Percentiles rank a stretch among this genome's conserved stretches.
Evolutionary conservation across 2,329 filamentous ascomycete genomes (phyloP).

Genomic region (Fusarium incarnatum): DNA sequence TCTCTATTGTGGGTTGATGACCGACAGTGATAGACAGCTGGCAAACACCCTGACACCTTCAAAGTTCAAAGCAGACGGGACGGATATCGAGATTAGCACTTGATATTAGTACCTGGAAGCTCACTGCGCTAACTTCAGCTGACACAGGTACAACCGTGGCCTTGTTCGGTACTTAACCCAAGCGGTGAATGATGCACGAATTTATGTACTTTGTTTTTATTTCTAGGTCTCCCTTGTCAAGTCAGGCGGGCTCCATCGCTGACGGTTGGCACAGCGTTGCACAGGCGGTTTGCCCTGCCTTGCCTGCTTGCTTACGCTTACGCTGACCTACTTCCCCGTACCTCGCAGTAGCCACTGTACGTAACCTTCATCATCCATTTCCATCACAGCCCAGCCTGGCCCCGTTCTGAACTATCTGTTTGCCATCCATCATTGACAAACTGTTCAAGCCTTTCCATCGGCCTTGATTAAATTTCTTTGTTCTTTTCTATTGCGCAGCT

Average conservation of each 20-base stretch:
- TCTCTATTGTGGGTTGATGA: neutral
- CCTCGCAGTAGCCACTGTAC: neutral
- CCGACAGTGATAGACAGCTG: neutral
- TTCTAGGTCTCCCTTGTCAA: neutral
- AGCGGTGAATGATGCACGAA: accelerated
- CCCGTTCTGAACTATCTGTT: constrained; percentile 35
- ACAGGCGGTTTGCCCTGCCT: constrained; percentile 11
- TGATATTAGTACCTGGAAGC: neutral
- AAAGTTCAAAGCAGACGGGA: neutral
- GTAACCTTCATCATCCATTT: constrained; percentile 33
- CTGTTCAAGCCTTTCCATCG: constrained; percentile 18
- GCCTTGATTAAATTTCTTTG: constrained; percentile 29
- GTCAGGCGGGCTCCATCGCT: constrained; percentile 31
- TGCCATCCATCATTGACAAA: constrained; percentile 35
- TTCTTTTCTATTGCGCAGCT: constrained; percentile 26
- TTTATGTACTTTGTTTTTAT: neutral
- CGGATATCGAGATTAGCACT: neutral
- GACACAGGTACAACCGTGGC: neutral
- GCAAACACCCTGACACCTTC: neutral
- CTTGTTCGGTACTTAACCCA: neutral
- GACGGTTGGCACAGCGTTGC: constrained; percentile 16
- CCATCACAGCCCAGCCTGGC: constrained; percentile 27
- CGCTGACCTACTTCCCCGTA: constrained; percentile 16
- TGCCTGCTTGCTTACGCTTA: constrained; percentile 20
- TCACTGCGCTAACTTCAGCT: neutral